A percentile compares a stretch with the other conserved stretches of the same genome.
These are phyloP conservation scores for Cyberlindnera meyerae DNA, from an alignment of 805 yeast genomes.

Conservation along the genomic window DNA sequence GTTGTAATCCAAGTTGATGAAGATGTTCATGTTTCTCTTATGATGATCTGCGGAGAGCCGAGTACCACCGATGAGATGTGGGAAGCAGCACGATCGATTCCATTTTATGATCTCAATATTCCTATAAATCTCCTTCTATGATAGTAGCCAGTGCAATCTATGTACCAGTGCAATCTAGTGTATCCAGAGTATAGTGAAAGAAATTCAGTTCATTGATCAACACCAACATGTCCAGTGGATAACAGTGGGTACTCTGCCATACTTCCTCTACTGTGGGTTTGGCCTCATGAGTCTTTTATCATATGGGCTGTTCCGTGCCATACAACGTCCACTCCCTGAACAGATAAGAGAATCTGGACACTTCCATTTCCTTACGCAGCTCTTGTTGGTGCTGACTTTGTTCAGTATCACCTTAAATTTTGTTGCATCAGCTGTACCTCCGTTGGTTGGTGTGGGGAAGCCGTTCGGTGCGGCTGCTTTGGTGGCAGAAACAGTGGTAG, in stretches of 20 bases:
- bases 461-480: slow-evolving; percentile 44
- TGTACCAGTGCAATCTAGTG: no score
- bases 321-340: slow-evolving; percentile 38
- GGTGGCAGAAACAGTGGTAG: slow-evolving; percentile 56
- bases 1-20: no score
- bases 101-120: no score
- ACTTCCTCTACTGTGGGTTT: slow-evolving; percentile 4
- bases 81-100: no score
- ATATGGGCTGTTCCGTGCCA: slow-evolving; percentile 2
- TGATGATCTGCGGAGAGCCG: no score
- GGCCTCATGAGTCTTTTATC: not conserved
- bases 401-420: slow-evolving; percentile 33
- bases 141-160: no score
- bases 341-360: slow-evolving; percentile 55
- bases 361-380: slow-evolving; percentile 66
- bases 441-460: slow-evolving; percentile 2
- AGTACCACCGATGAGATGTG: no score
- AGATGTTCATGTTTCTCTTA: no score
- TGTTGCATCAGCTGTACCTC: slow-evolving; percentile 30
- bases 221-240: no score
- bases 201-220: no score
- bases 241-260: not conserved
- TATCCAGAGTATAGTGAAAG: no score
- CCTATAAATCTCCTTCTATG: no score
- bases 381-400: slow-evolving; percentile 48